phyloP scores from a whole-genome alignment of 2,329 filamentous ascomycete species.

The Cercospora berteroae region DNA sequence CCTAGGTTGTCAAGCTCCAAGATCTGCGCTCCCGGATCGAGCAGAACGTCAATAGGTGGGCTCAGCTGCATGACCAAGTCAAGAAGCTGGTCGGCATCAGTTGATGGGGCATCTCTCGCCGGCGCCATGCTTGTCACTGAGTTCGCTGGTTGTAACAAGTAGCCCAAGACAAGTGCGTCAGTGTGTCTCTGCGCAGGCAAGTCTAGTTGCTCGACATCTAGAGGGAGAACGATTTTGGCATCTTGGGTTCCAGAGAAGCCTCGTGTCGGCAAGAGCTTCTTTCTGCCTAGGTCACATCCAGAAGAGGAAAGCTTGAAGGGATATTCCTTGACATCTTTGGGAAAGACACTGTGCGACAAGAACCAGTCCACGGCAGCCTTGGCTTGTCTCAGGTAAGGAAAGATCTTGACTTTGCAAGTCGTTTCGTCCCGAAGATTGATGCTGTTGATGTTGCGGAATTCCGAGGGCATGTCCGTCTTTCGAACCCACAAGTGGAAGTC shows the following conservation, averaged over 20 bases:
- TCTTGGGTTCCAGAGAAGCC: slow-evolving; percentile 74
- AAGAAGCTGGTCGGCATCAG: slow-evolving; percentile 44
- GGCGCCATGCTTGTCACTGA: slow-evolving; percentile 20
- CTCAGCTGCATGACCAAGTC: slow-evolving; percentile 43
- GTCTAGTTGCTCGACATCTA: slow-evolving; percentile 62
- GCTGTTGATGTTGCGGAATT: slow-evolving; percentile 25
- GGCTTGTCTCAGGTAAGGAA: slow-evolving; percentile 50
- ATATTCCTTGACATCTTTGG: slow-evolving; percentile 64
- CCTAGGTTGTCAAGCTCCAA: slow-evolving; percentile 61
- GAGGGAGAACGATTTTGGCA: slow-evolving; percentile 57
- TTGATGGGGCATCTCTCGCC: background rate
- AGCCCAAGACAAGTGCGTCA: slow-evolving; percentile 63
- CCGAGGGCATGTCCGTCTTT: slow-evolving; percentile 16
- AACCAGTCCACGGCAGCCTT: slow-evolving; percentile 64
- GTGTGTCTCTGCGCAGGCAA: slow-evolving; percentile 59
- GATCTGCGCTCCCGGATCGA: slow-evolving; percentile 71
- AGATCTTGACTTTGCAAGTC: slow-evolving; percentile 26
- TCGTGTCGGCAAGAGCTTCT: slow-evolving; percentile 57
- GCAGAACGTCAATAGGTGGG: slow-evolving; percentile 55
- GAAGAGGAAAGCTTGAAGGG: slow-evolving; percentile 61
- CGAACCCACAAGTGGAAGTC: slow-evolving; percentile 32
- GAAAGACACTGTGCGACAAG: slow-evolving; percentile 65
- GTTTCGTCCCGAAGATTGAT: slow-evolving; percentile 33
- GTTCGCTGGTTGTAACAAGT: slow-evolving; percentile 58
- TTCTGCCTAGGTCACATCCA: slow-evolving; percentile 63